Evolutionary conservation across 106 monocot species (phyloP).

Genomic region (Dioscorea zingiberensis): DNA sequence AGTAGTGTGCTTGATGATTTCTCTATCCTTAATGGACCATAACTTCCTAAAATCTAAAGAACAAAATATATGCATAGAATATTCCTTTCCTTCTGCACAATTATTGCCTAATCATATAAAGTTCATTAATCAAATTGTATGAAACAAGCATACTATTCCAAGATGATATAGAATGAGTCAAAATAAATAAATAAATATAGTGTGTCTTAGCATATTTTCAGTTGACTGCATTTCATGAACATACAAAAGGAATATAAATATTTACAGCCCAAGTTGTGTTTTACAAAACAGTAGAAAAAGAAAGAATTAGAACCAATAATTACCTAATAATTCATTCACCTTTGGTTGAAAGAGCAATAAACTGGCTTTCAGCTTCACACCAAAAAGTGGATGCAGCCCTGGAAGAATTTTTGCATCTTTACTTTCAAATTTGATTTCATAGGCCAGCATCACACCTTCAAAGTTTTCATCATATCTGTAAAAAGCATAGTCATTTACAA

Average conservation of each 20-base stretch:
- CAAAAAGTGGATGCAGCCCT: conserved; percentile 73
- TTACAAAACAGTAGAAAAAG: neutral
- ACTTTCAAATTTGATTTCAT: conserved; percentile 26
- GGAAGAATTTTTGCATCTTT: conserved; percentile 62
- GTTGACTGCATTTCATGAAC: too few relatives aligned
- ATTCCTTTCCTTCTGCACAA: too few relatives aligned
- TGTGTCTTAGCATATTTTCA: too few relatives aligned
- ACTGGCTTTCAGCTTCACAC: conserved; percentile 60
- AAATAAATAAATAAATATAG: too few relatives aligned
- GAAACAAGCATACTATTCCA: too few relatives aligned
- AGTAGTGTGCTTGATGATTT: neutral
- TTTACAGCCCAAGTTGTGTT: neutral
- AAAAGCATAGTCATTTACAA: too few relatives aligned
- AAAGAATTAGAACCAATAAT: neutral
- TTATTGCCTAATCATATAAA: too few relatives aligned
- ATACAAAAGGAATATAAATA: too few relatives aligned
- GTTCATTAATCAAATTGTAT: too few relatives aligned
- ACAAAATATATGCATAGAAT: neutral
- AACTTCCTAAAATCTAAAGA: neutral
- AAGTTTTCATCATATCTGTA: conserved; percentile 69
- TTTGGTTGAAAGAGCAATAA: conserved; percentile 81
- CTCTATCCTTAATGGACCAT: neutral
- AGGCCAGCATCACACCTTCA: conserved; percentile 79
- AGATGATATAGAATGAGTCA: too few relatives aligned
- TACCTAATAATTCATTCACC: conserved; percentile 74